Conservation (phyloP, 139 green algal species). For the Chlorella sp. region DNA sequence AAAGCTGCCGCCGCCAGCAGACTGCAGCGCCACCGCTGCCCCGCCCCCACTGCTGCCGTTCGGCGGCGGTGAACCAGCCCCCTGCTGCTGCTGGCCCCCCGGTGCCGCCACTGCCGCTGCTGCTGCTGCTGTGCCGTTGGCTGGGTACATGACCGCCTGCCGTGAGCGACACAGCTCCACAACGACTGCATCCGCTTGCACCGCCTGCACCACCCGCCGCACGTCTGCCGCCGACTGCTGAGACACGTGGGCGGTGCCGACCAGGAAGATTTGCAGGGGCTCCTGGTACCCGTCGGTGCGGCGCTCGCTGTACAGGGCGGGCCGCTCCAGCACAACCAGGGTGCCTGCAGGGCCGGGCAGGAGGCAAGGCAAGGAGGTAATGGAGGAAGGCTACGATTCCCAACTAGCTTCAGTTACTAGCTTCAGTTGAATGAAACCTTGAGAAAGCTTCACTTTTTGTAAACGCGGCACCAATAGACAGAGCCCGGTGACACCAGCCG, state of each 20-base stretch:
- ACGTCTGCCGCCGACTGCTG: conserved; percentile 64
- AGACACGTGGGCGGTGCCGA: conserved; percentile 82
- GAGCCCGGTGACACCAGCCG: no score
- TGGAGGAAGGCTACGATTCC: no score
- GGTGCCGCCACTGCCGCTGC: background rate
- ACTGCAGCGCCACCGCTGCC: background rate
- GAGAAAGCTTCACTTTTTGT: no score
- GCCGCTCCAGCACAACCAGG: conserved; percentile 67
- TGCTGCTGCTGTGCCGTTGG: background rate
- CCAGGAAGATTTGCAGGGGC: conserved; percentile 70
- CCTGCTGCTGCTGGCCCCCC: background rate
- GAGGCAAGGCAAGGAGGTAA: background rate
- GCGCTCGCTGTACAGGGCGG: conserved; percentile 68
- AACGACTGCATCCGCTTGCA: conserved; percentile 75
- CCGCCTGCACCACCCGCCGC: conserved; percentile 59
- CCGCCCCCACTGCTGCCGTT: background rate
- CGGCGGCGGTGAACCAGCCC: no score
- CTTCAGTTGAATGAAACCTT: no score
- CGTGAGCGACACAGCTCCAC: conserved; percentile 82
- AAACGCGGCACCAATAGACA: no score
- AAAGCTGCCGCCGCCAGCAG: background rate
- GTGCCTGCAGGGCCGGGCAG: conserved; percentile 52
- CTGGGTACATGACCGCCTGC: conserved; percentile 54
- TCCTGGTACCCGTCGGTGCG: conserved; percentile 81
- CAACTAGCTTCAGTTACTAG: no score